Evolutionary conservation across 805 yeast species (phyloP), one percentile per base, ranked within the genome.

Genomic region (Nadsonia fulvescens): DNA sequence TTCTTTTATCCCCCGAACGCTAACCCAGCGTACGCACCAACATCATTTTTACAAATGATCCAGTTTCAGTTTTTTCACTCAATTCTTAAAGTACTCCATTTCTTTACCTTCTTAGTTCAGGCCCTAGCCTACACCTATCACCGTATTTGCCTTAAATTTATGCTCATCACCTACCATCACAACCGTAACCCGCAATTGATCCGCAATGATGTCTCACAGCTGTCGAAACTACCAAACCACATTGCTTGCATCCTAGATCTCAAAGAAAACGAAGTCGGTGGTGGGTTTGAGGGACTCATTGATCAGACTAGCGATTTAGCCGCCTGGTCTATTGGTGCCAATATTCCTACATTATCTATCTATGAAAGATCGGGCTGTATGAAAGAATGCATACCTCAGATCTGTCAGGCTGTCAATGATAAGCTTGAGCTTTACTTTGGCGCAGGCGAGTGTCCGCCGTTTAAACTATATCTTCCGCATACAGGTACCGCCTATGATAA

Each of bases 321-420:
- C 1, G 70, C 89, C 5, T 89, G 98, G 98, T 63, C 81, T 20
- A 47, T 79, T n/a, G 74, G 91, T 17, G 69, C 86, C n/a, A 94
- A 94, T 2, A 66, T 82, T 25, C 67, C 70, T 20, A 53, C 57
- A 32, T 55, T 86, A 32, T 59, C 75, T 3, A 56, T 89, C 22
- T 86, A 79, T 53, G 96, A 89, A 49, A 63, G 63, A 42, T 69
- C 66, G 30, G 95, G 94, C 2, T 50, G 62, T 2, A 54, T 79
- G 26, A 68, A 69, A 36, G 46, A 43, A 25, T n/a, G n/a, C n/a
- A n/a, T n/a, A n/a, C n/a, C n/a, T n/a, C n/a, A n/a, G n/a, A n/a
- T n/a, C n/a, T n/a, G n/a, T n/a, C 38, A 37, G 22, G 36, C 42
- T 12, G 24, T 35, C 44, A 31, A 32, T 13, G 40, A 65, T 32